These are phyloP conservation scores for Terana coerulea DNA, from an alignment of 768 basidiomycete genomes.

Conservation along the genomic window DNA sequence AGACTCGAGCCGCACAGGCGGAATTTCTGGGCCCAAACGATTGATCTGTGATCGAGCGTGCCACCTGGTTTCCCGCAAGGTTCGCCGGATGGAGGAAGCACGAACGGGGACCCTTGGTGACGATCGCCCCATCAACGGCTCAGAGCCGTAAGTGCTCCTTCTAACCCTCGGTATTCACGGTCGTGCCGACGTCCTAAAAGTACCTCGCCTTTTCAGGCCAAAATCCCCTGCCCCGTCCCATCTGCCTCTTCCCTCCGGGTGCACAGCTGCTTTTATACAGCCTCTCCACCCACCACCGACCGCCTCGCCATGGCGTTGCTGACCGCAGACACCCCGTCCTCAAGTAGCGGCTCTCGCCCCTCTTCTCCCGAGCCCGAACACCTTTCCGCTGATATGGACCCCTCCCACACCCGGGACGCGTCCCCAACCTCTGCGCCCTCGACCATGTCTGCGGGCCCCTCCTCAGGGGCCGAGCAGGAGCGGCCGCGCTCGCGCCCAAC, in stretches of 20 bases:
- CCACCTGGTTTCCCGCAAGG: constrained; percentile 16
- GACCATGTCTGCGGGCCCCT: constrained; percentile 8
- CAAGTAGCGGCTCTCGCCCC: constrained; percentile 7
- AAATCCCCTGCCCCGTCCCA: constrained; percentile 16
- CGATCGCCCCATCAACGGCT: constrained; percentile 23
- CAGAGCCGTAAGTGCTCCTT: constrained; percentile 17
- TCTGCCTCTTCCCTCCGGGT: constrained; percentile 16
- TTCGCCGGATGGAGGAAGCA: constrained; percentile 4
- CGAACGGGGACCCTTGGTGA: constrained; percentile 24
- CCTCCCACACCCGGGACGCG: constrained; percentile 4
- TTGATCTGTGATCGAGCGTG: constrained; percentile 20
- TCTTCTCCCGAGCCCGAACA: constrained; percentile 12
- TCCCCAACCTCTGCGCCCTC: constrained; percentile 11
- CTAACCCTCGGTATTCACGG: constrained; percentile 19
- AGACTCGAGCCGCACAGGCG: background rate
- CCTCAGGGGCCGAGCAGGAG: constrained; percentile 16
- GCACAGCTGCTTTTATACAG: constrained; percentile 14
- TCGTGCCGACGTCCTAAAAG: constrained; percentile 21
- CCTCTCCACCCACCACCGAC: background rate
- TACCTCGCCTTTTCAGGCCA: constrained; percentile 19
- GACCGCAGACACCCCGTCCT: constrained; percentile 2
- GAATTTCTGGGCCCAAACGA: constrained; percentile 10
- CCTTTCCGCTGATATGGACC: constrained; percentile 9
- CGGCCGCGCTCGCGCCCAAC: constrained; percentile 14
- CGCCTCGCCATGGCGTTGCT: constrained; percentile 12